Evolutionary conservation across 805 yeast genomes (phyloP).

Genomic region (Candida sakaeoensis): DNA sequence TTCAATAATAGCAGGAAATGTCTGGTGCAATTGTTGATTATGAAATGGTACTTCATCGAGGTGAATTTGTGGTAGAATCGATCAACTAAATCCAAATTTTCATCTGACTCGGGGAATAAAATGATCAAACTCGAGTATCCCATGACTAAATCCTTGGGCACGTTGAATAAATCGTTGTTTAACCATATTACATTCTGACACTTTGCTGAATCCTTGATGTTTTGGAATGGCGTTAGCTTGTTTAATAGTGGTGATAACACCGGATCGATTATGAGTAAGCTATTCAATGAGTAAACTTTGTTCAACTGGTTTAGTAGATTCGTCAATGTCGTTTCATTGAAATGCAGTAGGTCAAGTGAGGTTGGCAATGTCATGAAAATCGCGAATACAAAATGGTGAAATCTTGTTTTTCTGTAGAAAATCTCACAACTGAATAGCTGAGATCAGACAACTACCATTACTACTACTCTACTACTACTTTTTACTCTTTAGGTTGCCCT

Average conservation of each 20-base stretch:
- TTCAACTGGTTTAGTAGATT: constrained; percentile 19
- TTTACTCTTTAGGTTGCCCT: no score
- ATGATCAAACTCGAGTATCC: constrained; percentile 18
- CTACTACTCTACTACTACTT: no score
- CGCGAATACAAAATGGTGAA: no score
- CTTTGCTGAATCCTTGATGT: constrained; percentile 46
- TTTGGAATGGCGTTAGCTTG: constrained; percentile 51
- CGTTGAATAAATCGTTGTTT: constrained; percentile 15
- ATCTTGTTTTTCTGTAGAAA: neutral
- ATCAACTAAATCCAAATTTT: constrained; percentile 16
- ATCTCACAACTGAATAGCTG: no score
- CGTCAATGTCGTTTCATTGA: constrained; percentile 18
- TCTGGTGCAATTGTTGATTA: constrained; percentile 36
- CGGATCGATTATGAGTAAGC: constrained; percentile 42
- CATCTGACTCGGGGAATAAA: constrained; percentile 13
- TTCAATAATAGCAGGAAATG: constrained; percentile 31
- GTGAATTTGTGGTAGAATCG: constrained; percentile 4
- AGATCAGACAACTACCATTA: no score
- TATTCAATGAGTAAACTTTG: constrained; percentile 22
- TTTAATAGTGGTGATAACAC: constrained; percentile 48
- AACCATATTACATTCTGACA: constrained; percentile 50
- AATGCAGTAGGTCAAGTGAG: constrained; percentile 3
- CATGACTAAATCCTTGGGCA: constrained; percentile 11
- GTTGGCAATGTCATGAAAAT: constrained; percentile 1
- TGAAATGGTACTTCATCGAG: constrained; percentile 15